phyloP scores from a whole-genome alignment of 495 filamentous ascomycete species.

The Penicillium daleae region DNA sequence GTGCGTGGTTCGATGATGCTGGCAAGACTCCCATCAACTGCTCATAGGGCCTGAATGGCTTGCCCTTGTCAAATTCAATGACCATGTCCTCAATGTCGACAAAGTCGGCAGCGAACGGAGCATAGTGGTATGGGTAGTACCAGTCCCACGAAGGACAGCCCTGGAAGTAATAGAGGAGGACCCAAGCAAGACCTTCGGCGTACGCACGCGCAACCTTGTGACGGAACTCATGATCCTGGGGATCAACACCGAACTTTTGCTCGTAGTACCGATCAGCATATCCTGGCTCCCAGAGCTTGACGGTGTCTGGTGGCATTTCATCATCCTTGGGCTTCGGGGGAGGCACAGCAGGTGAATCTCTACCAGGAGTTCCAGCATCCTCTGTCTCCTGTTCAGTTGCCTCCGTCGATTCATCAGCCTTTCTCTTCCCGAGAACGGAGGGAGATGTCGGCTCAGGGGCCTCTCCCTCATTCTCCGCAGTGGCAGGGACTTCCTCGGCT shows the following conservation, averaged over 20 bases:
- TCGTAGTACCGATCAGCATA: slow-evolving; percentile 97
- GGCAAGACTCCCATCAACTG: slow-evolving; percentile 98
- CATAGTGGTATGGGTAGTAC: slow-evolving; percentile 99
- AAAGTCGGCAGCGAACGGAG: slow-evolving; percentile 96
- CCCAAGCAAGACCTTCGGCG: slow-evolving; percentile 97
- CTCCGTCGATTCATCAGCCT: slow-evolving; percentile 47
- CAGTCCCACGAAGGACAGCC: slow-evolving; percentile 98
- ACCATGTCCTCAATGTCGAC: slow-evolving; percentile 78
- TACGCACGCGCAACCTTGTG: slow-evolving; percentile 91
- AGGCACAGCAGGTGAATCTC: slow-evolving; percentile 49
- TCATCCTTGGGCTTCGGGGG: slow-evolving; percentile 52
- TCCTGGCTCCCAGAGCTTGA: slow-evolving; percentile 92
- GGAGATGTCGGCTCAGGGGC: slow-evolving; percentile 38
- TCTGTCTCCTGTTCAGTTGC: slow-evolving; percentile 63
- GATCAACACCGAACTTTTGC: slow-evolving; percentile 90
- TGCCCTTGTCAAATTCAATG: slow-evolving; percentile 83
- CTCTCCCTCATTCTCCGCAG: slow-evolving; percentile 23
- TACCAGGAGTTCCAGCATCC: slow-evolving; percentile 59
- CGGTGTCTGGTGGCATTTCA: slow-evolving; percentile 73
- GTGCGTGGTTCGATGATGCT: slow-evolving; percentile 86
- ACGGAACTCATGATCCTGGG: slow-evolving; percentile 81
- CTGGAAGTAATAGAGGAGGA: slow-evolving; percentile 97
- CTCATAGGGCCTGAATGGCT: slow-evolving; percentile 88
- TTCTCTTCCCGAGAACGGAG: slow-evolving; percentile 63
- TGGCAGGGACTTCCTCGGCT: slow-evolving; percentile 22